Percentiles rank a stretch among this genome's conserved stretches.
Evolutionary conservation across 1,284 basidiomycete species (phyloP).

Genomic region (Meira nashicola): DNA sequence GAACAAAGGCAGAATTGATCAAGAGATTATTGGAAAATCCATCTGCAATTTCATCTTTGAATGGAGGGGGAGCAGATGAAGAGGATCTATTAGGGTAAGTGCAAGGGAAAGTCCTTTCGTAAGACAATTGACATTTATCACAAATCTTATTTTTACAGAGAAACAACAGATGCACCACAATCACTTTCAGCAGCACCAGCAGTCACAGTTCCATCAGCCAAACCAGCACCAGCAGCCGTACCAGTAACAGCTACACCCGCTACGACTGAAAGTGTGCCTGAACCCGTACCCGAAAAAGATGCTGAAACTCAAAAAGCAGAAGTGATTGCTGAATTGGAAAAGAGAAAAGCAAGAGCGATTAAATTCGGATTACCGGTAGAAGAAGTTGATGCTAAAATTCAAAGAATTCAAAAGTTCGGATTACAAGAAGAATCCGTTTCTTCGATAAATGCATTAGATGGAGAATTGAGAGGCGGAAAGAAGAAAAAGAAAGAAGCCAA

Average conservation of each 20-base stretch:
- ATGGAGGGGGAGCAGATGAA: conserved; percentile 8
- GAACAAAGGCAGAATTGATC: conserved; percentile 47
- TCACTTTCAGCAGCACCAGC: not conserved
- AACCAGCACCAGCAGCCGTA: conserved; percentile 8
- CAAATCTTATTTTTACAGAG: not conserved
- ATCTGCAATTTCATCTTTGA: conserved; percentile 24
- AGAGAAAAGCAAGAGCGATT: conserved; percentile 41
- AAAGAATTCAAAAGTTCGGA: conserved; percentile 44
- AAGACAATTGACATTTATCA: not conserved
- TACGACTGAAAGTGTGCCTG: not conserved
- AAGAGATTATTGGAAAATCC: conserved; percentile 45
- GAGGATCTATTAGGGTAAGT: conserved; percentile 11
- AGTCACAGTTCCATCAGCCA: conserved; percentile 11
- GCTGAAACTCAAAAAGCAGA: conserved; percentile 25
- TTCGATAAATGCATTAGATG: conserved; percentile 9
- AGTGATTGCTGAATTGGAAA: conserved; percentile 41
- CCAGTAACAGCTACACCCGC: conserved; percentile 8
- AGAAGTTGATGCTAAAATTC: conserved; percentile 40
- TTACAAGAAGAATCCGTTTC: conserved; percentile 19
- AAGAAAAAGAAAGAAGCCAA: conserved; percentile 12
- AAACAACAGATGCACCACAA: conserved; percentile 9
- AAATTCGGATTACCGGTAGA: conserved; percentile 41
- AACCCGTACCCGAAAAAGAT: not conserved
- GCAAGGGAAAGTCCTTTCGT: not conserved
- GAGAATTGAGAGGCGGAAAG: conserved; percentile 8